Conservation (phyloP, 2,329 filamentous ascomycete genomes). For the Colletotrichum kahawae region DNA sequence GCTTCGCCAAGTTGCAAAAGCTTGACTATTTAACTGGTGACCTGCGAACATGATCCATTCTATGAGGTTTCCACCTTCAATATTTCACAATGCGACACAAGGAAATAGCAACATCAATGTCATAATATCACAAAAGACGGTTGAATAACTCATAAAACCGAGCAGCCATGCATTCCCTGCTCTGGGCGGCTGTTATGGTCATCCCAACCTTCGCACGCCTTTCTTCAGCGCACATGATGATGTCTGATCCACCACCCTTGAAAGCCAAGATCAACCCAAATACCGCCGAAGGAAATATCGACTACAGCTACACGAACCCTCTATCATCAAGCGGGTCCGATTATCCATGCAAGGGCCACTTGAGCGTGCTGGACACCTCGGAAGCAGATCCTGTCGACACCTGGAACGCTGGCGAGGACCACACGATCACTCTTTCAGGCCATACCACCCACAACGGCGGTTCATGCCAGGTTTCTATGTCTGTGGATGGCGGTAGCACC, state of each 20-base stretch:
- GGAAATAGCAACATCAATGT: neutral
- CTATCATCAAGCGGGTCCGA: slow-evolving; percentile 58
- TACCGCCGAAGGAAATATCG: slow-evolving; percentile 41
- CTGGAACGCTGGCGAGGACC: slow-evolving; percentile 57
- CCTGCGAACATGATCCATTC: fast-evolving
- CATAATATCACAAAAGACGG: neutral
- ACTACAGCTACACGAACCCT: slow-evolving; percentile 61
- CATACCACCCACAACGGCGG: slow-evolving; percentile 60
- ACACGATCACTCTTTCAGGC: slow-evolving; percentile 60
- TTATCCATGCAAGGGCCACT: slow-evolving; percentile 65
- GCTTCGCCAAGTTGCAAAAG: neutral
- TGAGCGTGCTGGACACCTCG: slow-evolving; percentile 26
- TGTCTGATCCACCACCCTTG: slow-evolving; percentile 33
- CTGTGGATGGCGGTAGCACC: slow-evolving; percentile 62
- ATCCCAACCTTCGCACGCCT: neutral
- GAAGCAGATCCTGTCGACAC: slow-evolving; percentile 49
- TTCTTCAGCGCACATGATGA: slow-evolving; percentile 33
- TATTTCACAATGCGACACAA: neutral
- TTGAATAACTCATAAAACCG: no score
- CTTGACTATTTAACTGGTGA: neutral
- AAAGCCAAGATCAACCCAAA: slow-evolving; percentile 28
- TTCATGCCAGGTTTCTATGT: slow-evolving; percentile 68
- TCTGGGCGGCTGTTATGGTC: neutral
- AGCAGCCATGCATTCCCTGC: neutral
- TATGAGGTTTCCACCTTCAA: fast-evolving